These are phyloP conservation scores for Fusarium udum DNA, from an alignment of 2,329 filamentous ascomycete genomes.

Conservation along the genomic window DNA sequence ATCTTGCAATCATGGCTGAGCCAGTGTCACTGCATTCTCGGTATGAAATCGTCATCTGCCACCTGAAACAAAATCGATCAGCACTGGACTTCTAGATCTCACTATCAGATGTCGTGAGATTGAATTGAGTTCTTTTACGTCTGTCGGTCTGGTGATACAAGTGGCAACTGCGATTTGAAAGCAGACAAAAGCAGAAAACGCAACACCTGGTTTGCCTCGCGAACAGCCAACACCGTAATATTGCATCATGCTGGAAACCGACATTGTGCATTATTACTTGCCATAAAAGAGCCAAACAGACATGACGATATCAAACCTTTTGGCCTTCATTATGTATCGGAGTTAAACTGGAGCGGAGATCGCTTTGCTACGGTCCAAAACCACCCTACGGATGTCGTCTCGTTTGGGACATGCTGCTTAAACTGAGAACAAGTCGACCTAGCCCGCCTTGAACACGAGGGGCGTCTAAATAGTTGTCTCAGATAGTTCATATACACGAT, in stretches of 20 bases:
- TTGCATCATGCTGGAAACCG: not conserved
- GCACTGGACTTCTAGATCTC: not conserved
- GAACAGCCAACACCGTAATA: too few species aligned
- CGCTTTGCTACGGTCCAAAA: constrained; percentile 29
- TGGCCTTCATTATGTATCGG: constrained; percentile 7
- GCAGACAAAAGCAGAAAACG: not conserved
- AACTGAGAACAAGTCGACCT: constrained; percentile 10
- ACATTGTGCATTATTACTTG: not conserved
- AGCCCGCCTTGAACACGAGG: not conserved
- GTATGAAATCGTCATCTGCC: not conserved
- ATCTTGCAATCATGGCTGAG: not conserved
- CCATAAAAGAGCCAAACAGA: not conserved
- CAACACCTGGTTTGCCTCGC: not conserved
- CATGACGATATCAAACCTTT: not conserved
- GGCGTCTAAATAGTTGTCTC: not conserved
- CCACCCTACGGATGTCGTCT: constrained; percentile 16
- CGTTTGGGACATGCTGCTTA: not conserved
- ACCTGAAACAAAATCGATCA: not conserved
- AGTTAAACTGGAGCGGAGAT: constrained; percentile 17
- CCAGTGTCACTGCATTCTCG: not conserved
- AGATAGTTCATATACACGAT: not conserved
- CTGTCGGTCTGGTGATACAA: not conserved
- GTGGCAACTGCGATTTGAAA: not conserved
- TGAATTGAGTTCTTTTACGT: not conserved
- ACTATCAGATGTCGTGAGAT: not conserved